phyloP scores from a whole-genome alignment of 2,329 filamentous ascomycete genomes.

The Dactylellina sp. region DNA sequence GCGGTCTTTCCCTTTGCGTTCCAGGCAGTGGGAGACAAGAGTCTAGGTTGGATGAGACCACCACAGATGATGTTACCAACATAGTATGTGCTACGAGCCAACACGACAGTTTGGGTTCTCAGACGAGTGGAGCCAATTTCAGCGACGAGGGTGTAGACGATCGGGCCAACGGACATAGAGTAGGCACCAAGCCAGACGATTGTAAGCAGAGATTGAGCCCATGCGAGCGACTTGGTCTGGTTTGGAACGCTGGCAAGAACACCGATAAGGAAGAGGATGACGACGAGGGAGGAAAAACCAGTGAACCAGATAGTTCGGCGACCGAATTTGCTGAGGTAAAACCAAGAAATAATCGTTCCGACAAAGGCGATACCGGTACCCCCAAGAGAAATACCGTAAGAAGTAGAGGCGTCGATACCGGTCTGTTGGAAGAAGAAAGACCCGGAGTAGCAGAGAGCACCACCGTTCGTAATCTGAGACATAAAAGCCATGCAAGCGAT shows the following conservation, averaged over 20 bases:
- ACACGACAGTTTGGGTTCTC: conserved; percentile 66
- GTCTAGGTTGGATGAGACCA: conserved; percentile 63
- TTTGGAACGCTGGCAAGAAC: conserved; percentile 64
- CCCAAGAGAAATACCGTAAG: conserved; percentile 65
- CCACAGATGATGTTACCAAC: conserved; percentile 65
- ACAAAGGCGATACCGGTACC: conserved; percentile 66
- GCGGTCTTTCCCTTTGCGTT: conserved; percentile 59
- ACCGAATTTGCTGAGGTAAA: conserved; percentile 64
- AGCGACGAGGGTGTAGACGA: conserved; percentile 66
- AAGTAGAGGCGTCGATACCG: conserved; percentile 62
- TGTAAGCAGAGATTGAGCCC: conserved; percentile 65
- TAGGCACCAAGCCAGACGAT: conserved; percentile 65
- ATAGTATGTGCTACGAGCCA: conserved; percentile 66
- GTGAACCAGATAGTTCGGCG: conserved; percentile 65
- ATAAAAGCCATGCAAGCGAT: conserved; percentile 70
- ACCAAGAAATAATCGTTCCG: conserved; percentile 66
- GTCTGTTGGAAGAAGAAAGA: conserved; percentile 68
- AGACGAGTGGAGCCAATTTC: conserved; percentile 67
- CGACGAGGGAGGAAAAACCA: conserved; percentile 64
- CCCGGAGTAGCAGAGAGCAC: conserved; percentile 64
- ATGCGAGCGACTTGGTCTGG: conserved; percentile 63
- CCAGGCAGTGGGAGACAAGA: conserved; percentile 57
- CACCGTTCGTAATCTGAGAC: conserved; percentile 65
- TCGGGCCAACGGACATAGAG: conserved; percentile 66
- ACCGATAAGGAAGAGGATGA: conserved; percentile 66